Evolutionary conservation across 148 eudicot species (phyloP).

Genomic region (Polygonum maritimum): DNA sequence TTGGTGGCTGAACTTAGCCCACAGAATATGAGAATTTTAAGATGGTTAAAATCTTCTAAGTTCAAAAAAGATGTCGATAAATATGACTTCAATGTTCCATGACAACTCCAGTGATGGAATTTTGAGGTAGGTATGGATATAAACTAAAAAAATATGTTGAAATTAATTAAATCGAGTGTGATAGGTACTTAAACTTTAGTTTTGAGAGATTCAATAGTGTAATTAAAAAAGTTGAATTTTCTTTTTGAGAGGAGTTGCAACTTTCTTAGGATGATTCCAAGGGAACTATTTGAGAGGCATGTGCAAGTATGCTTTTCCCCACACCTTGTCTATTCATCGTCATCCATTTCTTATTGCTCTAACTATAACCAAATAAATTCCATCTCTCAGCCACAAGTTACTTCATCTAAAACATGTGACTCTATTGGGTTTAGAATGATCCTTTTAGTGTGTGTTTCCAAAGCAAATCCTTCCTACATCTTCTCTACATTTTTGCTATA

Average conservation of each 20-base stretch:
- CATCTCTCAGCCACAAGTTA: conserved; percentile 9
- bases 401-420: conserved; percentile 11
- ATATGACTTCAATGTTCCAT: no score
- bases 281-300: conserved; percentile 10
- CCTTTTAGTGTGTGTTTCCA: background rate
- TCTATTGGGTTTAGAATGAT: conserved; percentile 4
- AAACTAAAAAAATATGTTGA: no score
- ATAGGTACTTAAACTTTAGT: background rate
- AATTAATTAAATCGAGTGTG: background rate
- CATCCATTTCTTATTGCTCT: conserved; percentile 7
- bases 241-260: background rate
- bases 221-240: background rate
- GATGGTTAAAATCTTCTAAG: no score
- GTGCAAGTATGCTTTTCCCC: conserved; percentile 14
- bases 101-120: no score
- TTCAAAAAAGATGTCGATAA: no score
- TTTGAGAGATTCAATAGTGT: background rate
- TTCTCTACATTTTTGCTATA: background rate
- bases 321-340: background rate
- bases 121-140: no score
- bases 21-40: no score
- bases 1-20: no score
- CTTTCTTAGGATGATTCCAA: background rate
- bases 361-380: background rate
- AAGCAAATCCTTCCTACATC: background rate